Conservation (phyloP, 495 filamentous ascomycete species). For the Glonium stellatum region DNA sequence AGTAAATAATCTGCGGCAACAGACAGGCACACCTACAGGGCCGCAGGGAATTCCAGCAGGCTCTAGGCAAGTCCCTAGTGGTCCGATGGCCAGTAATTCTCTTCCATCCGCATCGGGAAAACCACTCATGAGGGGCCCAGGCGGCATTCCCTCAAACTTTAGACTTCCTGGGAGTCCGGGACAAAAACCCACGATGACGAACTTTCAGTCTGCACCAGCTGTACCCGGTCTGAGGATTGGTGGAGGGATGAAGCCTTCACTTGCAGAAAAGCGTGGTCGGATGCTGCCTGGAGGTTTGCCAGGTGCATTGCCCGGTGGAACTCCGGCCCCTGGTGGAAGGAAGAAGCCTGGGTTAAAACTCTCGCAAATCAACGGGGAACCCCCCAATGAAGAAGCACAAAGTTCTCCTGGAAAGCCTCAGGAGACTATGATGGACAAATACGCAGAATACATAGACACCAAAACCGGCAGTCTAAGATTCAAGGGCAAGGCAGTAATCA, state of each 20-base stretch:
- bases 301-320: slow-evolving; percentile 4
- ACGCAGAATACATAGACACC: slow-evolving; percentile 83
- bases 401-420: slow-evolving; percentile 28
- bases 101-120: slow-evolving; percentile 10
- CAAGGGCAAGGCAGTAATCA: slow-evolving; percentile 84
- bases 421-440: slow-evolving; percentile 78
- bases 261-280: slow-evolving; percentile 40
- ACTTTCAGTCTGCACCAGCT: slow-evolving; percentile 33
- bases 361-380: slow-evolving; percentile 34
- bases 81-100: slow-evolving; percentile 3
- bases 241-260: slow-evolving; percentile 40
- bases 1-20: slow-evolving; percentile 1
- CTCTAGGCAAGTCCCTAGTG: not conserved
- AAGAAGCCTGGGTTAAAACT: slow-evolving; percentile 35
- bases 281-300: slow-evolving; percentile 37
- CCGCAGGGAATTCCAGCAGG: slow-evolving; percentile 12
- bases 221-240: slow-evolving; percentile 27
- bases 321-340: slow-evolving; percentile 23
- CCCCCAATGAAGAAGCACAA: slow-evolving; percentile 11
- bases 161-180: slow-evolving; percentile 16
- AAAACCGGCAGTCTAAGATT: slow-evolving; percentile 88
- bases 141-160: slow-evolving; percentile 32
- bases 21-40: slow-evolving; percentile 8
- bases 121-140: slow-evolving; percentile 1
- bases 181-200: slow-evolving; percentile 25